phyloP scores from a whole-genome alignment of 2,329 filamentous ascomycete genomes.

The Shiraia sp. region DNA sequence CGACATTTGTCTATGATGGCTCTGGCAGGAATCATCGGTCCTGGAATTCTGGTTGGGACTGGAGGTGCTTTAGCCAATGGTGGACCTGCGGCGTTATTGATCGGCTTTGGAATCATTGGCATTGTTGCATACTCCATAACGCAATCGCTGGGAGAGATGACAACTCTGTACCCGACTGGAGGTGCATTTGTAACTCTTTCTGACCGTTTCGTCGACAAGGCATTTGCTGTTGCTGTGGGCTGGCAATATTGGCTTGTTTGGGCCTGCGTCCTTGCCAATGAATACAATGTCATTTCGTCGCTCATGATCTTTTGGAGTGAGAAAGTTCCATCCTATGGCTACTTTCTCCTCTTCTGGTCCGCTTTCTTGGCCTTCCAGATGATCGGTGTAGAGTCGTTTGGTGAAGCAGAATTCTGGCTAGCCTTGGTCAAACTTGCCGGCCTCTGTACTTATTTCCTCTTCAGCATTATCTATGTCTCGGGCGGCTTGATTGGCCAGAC shows the following conservation, averaged over 20 bases:
- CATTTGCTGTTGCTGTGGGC: constrained; percentile 31
- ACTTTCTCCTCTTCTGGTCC: constrained; percentile 49
- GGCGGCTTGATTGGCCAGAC: constrained; percentile 37
- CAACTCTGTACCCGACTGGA: constrained; percentile 71
- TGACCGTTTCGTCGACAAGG: constrained; percentile 59
- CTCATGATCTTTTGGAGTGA: constrained; percentile 70
- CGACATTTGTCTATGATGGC: constrained; percentile 65
- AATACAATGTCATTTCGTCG: constrained; percentile 70
- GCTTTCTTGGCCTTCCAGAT: constrained; percentile 45
- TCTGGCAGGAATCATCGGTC: constrained; percentile 62
- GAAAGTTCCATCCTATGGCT: constrained; percentile 47
- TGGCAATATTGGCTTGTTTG: constrained; percentile 59
- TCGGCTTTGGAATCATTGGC: constrained; percentile 75
- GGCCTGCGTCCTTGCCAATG: constrained; percentile 68
- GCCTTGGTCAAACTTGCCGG: constrained; percentile 46
- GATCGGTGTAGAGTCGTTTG: constrained; percentile 47
- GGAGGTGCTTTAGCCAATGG: constrained; percentile 70
- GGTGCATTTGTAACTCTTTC: constrained; percentile 73
- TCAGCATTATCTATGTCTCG: constrained; percentile 45
- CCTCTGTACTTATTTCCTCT: constrained; percentile 46
- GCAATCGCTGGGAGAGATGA: constrained; percentile 75
- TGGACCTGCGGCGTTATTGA: constrained; percentile 71
- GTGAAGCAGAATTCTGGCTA: constrained; percentile 50
- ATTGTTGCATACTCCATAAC: constrained; percentile 69
- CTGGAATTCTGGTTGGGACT: constrained; percentile 72